Percentiles rank a stretch among this genome's conserved stretches.
Conservation (phyloP, 2,329 filamentous ascomycete genomes). For the Ophiostoma australiae region DNA sequence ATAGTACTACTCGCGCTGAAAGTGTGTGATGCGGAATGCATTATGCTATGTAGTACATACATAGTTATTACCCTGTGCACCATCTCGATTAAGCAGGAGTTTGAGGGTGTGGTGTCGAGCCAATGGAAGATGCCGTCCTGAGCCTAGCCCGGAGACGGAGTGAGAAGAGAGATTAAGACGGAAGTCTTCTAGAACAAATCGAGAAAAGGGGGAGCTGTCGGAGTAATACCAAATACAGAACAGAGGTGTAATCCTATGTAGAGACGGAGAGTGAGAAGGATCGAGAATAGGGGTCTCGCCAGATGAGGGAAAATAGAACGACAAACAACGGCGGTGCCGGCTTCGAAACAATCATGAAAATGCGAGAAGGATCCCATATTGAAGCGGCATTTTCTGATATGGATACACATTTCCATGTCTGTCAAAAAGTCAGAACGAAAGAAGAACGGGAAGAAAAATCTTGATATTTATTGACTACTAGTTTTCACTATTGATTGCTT, state of each 20-base stretch:
- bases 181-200: slow-evolving; percentile 26
- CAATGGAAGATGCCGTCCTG: slow-evolving; percentile 16
- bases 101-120: not conserved
- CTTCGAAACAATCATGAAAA: not conserved
- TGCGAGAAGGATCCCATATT: not conserved
- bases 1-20: too few relatives aligned
- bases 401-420: not conserved
- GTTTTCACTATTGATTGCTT: not conserved
- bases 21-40: not conserved
- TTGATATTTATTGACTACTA: not conserved
- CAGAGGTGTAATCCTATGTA: too few relatives aligned
- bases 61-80: not conserved
- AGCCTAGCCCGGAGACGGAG: slow-evolving; percentile 17
- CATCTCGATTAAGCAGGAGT: not conserved
- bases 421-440: not conserved
- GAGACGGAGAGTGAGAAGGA: not conserved
- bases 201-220: slow-evolving; percentile 19
- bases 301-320: slow-evolving; percentile 2
- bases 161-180: slow-evolving; percentile 18
- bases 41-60: too few relatives aligned
- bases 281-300: not conserved
- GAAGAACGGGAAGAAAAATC: not conserved
- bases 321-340: not conserved
- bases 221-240: not conserved
- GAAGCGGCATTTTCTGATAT: not conserved